Conservation (phyloP, 805 yeast species). For the Ogataea wickerhamii region DNA sequence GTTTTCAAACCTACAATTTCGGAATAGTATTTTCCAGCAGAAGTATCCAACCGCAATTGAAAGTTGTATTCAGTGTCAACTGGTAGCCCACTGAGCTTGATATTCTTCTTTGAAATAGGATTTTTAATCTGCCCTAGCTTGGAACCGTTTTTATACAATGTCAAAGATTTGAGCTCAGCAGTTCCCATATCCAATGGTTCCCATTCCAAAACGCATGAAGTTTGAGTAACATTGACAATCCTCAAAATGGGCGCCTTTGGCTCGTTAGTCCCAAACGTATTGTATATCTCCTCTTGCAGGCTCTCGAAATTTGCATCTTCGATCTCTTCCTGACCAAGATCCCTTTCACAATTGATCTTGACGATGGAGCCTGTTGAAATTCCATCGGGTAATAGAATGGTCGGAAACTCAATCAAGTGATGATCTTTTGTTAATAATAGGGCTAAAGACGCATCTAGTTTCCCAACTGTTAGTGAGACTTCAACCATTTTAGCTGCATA, state of each 20-base stretch:
- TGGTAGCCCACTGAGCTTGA: conserved; percentile 88
- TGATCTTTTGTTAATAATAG: conserved; percentile 82
- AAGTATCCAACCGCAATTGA: conserved; percentile 76
- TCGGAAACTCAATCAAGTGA: conserved; percentile 95
- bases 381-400: conserved; percentile 84
- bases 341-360: conserved; percentile 78
- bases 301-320: conserved; percentile 57
- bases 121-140: conserved; percentile 81
- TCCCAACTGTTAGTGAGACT: conserved; percentile 92
- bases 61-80: conserved; percentile 79
- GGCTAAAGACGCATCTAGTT: conserved; percentile 92
- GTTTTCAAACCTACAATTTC: conserved; percentile 69
- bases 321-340: conserved; percentile 56
- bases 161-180: conserved; percentile 69
- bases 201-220: conserved; percentile 94
- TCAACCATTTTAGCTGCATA: conserved; percentile 56
- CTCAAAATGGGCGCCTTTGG: conserved; percentile 72
- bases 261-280: conserved; percentile 64
- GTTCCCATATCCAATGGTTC: conserved; percentile 82
- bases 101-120: conserved; percentile 71
- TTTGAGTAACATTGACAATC: conserved; percentile 81
- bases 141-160: conserved; percentile 69
- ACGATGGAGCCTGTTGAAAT: conserved; percentile 91
- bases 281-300: conserved; percentile 70
- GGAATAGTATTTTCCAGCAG: conserved; percentile 82